Evolutionary conservation across 345 rosid genomes (phyloP).

Genomic region (Rhizophora mangle): DNA sequence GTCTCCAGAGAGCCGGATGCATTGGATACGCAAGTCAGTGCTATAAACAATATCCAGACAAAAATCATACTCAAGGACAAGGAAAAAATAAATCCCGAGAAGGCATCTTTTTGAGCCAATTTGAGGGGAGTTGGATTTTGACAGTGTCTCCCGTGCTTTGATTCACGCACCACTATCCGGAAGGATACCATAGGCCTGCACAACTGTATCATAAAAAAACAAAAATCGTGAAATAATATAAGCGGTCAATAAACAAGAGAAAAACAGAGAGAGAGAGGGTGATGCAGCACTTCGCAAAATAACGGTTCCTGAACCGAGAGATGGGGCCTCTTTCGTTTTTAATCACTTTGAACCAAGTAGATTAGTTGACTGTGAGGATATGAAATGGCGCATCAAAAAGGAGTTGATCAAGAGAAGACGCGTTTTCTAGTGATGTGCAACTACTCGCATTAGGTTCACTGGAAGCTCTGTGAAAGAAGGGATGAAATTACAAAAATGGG

Average conservation of each 20-base stretch:
- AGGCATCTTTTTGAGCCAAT: neutral
- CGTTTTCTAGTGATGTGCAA: conserved; percentile 1
- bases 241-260: too few relatives aligned
- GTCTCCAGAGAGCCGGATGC: too few relatives aligned
- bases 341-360: neutral
- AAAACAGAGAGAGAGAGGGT: neutral
- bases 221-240: too few relatives aligned
- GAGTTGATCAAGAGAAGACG: neutral
- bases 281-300: too few relatives aligned
- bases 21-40: too few relatives aligned
- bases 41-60: too few relatives aligned
- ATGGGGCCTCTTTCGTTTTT: neutral
- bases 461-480: too few relatives aligned
- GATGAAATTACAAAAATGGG: too few relatives aligned
- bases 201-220: too few relatives aligned
- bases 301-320: neutral
- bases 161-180: conserved; percentile 5
- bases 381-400: neutral
- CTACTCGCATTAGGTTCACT: neutral
- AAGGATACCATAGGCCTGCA: neutral
- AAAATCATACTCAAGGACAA: too few relatives aligned
- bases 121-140: neutral
- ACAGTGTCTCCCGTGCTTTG: neutral
- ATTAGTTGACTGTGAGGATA: neutral
- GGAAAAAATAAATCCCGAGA: too few relatives aligned